These are phyloP conservation scores for Phytophthora quininea DNA, from an alignment of 352 stramenopile genomes.

Conservation along the genomic window DNA sequence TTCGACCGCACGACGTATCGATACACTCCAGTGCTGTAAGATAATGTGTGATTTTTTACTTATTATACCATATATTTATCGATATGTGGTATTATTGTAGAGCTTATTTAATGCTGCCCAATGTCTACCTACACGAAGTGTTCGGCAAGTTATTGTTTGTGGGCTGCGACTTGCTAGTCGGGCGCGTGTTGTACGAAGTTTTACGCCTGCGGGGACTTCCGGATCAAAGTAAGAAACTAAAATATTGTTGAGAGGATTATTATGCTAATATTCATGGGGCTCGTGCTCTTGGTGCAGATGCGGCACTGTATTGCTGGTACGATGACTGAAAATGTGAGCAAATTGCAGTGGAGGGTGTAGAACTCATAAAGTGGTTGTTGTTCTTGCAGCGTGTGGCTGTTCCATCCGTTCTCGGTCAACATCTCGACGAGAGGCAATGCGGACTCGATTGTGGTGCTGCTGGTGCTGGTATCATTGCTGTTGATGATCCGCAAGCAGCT, in stretches of 20 bases:
- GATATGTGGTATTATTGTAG: constrained; percentile 28
- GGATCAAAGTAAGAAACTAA: constrained; percentile 43
- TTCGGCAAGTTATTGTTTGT: constrained; percentile 98
- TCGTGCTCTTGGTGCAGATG: constrained; percentile 33
- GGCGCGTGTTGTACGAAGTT: constrained; percentile 89
- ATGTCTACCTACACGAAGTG: constrained; percentile 73
- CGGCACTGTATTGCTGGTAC: constrained; percentile 68
- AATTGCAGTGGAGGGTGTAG: neutral
- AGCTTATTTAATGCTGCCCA: constrained; percentile 75
- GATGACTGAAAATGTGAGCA: neutral
- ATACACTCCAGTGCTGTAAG: constrained; percentile 96
- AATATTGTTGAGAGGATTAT: constrained; percentile 5
- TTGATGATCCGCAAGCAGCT: constrained; percentile 84
- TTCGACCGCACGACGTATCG: constrained; percentile 98
- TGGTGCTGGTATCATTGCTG: constrained; percentile 94
- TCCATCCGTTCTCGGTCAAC: constrained; percentile 98
- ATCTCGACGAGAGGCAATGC: constrained; percentile 99
- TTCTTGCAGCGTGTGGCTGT: constrained; percentile 91
- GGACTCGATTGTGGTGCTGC: constrained; percentile 93
- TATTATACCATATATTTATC: constrained; percentile 1
- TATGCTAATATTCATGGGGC: neutral
- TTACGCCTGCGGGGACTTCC: constrained; percentile 70
- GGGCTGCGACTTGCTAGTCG: constrained; percentile 93
- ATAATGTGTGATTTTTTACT: neutral
- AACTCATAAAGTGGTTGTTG: neutral